Evolutionary conservation across 495 filamentous ascomycete genomes (phyloP), one percentile per base, ranked within the genome.

Genomic region (Lepraria neglecta): DNA sequence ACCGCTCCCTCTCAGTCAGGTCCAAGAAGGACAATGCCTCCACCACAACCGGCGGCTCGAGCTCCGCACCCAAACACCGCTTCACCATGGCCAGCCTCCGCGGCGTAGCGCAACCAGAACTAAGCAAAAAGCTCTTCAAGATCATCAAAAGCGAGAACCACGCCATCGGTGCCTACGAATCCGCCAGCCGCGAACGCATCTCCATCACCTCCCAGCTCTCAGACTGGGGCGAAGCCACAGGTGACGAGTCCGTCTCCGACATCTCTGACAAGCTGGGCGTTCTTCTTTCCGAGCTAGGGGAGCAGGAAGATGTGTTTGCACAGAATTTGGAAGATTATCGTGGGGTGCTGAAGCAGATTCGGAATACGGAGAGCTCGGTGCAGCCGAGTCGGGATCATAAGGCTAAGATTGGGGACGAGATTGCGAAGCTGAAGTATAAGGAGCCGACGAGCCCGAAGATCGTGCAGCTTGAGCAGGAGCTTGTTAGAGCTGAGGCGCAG

Each of bases 191-290:
- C 52, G 90, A 94, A 73, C 88, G 90, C 59, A 74, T 88, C 43
- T 83, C 85, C 17, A 87, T 96, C 67, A 92, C 92, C 10, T 82
- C 84, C 3, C 91, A 97, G 75, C 82, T 98, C n/a, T 92, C 88
- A 6, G 94, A 96, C 59, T 97, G 95, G 95, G 95, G 94, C 56
- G 91, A 96, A 71, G 81, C 86, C 46, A 94, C 91, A 3, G 78
- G 80, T 4, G 94, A 98, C 70, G 91, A 94, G 51, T 84, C 86
- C 43, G 75, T 98, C 66, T 89, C 84, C 10, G 92, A 97, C 71
- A 80, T 98, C 59, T 87, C 87, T 61, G 95, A 97, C 76, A 97
- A 97, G 76, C 75, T 98, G 46, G 95, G 90, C 35, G 94, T 97
- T 38, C 76, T 98, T 68, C 76, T 98, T 55, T 84, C 86, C 0